These are phyloP conservation scores for Lumnitzera racemosa DNA, from an alignment of 345 rosid genomes.

Conservation along the genomic window DNA sequence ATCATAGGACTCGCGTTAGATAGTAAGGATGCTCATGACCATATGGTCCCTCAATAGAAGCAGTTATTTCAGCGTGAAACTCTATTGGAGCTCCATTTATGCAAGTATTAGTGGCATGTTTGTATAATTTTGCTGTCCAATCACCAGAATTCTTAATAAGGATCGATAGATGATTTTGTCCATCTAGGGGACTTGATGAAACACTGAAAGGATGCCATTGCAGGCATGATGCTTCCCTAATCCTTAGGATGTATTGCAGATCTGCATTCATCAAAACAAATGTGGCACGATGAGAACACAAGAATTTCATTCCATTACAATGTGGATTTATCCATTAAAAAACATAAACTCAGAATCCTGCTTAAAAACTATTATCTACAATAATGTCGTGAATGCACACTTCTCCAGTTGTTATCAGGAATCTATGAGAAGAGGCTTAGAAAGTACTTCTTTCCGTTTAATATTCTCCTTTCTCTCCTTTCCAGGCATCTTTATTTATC, in stretches of 20 bases:
- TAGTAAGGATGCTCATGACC: slow-evolving; percentile 36
- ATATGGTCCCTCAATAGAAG: slow-evolving; percentile 70
- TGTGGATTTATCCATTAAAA: no score
- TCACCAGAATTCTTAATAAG: slow-evolving; percentile 77
- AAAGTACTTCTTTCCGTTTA: no score
- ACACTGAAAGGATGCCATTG: slow-evolving; percentile 99
- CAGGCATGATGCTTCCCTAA: slow-evolving; percentile 77
- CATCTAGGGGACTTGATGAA: slow-evolving; percentile 83
- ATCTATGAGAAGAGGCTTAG: no score
- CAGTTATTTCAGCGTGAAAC: slow-evolving; percentile 34
- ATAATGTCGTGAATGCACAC: no score
- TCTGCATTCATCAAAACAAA: slow-evolving; percentile 19
- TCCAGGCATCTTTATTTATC: no score
- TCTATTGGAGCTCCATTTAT: slow-evolving; percentile 23
- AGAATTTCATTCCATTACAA: no score
- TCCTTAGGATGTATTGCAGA: slow-evolving; percentile 75
- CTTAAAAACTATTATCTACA: no score
- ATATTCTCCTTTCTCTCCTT: no score
- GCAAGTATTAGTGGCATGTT: slow-evolving; percentile 22
- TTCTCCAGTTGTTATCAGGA: no score
- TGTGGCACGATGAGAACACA: not conserved
- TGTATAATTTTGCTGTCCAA: slow-evolving; percentile 68
- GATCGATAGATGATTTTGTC: slow-evolving; percentile 51
- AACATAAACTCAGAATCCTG: no score
- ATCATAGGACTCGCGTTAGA: slow-evolving; percentile 33